Evolutionary conservation across 768 basidiomycete species (phyloP).

Genomic region (Boletus subcaerulescens): DNA sequence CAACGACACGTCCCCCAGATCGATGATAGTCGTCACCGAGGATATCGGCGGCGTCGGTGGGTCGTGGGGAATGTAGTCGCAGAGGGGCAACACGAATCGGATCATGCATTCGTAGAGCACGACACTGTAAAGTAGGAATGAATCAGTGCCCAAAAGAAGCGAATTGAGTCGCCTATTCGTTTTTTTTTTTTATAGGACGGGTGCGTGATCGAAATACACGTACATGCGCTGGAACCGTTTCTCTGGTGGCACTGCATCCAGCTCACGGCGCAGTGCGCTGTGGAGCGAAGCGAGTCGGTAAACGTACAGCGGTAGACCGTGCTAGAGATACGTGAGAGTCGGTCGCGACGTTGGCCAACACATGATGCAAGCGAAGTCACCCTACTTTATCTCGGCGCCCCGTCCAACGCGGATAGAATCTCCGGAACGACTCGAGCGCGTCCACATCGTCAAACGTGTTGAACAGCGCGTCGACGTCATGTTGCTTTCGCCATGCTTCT

Average conservation of each 20-base stretch:
- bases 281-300: conserved; percentile 66
- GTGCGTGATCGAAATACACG: conserved; percentile 20
- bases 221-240: conserved; percentile 71
- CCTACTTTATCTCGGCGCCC: conserved; percentile 72
- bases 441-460: conserved; percentile 48
- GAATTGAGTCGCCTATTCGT: too few relatives aligned
- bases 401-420: conserved; percentile 80
- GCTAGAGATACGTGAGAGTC: conserved; percentile 32
- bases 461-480: conserved; percentile 63
- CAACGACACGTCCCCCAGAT: conserved; percentile 62
- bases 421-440: conserved; percentile 58
- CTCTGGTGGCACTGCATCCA: conserved; percentile 50
- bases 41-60: conserved; percentile 55
- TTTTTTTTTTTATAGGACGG: too few relatives aligned
- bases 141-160: neutral
- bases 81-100: conserved; percentile 63
- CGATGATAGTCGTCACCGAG: conserved; percentile 65
- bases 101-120: conserved; percentile 65
- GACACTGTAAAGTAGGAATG: conserved; percentile 40
- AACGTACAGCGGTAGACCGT: conserved; percentile 73
- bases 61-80: conserved; percentile 55
- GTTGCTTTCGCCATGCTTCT: conserved; percentile 64
- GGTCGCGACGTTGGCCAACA: neutral
- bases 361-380: neutral
- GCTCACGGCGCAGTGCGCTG: conserved; percentile 51